Evolutionary conservation across 2,329 filamentous ascomycete genomes (phyloP).

Genomic region (Drechmeria coniospora): DNA sequence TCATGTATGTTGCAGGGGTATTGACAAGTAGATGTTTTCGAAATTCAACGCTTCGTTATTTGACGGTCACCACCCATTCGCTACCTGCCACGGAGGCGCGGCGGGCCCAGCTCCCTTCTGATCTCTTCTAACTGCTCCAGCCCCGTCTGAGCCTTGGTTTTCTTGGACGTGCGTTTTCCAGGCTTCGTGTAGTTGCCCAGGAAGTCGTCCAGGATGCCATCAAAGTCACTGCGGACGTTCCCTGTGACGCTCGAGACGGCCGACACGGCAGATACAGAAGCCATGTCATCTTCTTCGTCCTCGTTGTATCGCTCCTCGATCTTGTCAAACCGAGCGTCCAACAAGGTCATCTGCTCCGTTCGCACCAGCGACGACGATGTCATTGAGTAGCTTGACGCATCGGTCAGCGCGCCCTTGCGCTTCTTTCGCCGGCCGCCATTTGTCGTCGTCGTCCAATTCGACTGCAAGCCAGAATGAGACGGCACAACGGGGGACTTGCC

Average conservation of each 20-base stretch:
- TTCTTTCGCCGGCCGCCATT: conserved; percentile 79
- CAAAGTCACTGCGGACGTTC: conserved; percentile 62
- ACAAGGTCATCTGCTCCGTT: conserved; percentile 69
- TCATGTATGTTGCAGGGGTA: no score
- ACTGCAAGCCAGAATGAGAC: conserved; percentile 49
- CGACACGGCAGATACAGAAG: conserved; percentile 45
- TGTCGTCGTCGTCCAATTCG: conserved; percentile 59
- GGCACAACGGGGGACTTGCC: conserved; percentile 24
- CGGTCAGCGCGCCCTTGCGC: conserved; percentile 84
- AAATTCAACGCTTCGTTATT: conserved; percentile 2
- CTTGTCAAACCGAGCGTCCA: conserved; percentile 85
- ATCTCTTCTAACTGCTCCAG: conserved; percentile 87
- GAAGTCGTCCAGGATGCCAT: conserved; percentile 87
- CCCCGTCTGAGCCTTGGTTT: conserved; percentile 65
- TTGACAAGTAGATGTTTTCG: conserved; percentile 1
- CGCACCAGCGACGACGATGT: conserved; percentile 74
- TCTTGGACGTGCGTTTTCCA: conserved; percentile 63
- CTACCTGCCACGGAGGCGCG: conserved; percentile 37
- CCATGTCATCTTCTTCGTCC: conserved; percentile 32
- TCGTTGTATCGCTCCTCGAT: conserved; percentile 63
- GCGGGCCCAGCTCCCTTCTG: conserved; percentile 61
- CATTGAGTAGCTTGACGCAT: conserved; percentile 80
- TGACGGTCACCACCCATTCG: conserved; percentile 3
- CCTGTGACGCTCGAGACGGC: conserved; percentile 52
- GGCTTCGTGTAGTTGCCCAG: conserved; percentile 56